Base-by-base conservation (phyloP, 1,284 basidiomycete genomes). In the Cutaneotrichosporon cutaneum region DNA sequence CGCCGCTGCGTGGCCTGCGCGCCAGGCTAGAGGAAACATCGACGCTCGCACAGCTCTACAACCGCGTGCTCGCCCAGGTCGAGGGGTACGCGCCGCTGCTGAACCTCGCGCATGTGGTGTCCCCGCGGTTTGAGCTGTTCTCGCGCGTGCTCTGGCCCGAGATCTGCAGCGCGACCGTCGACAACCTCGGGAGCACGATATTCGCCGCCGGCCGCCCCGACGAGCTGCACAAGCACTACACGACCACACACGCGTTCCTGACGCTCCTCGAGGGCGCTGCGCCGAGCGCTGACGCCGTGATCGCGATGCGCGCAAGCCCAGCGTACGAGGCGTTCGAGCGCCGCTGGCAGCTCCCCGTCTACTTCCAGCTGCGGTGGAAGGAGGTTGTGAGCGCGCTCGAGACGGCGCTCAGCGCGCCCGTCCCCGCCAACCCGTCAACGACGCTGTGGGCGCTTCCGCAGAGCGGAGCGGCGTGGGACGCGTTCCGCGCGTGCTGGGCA, bases 361-460 rank as follows among this genome's bases (percentile, higher is more conserved):
- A 99, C 76, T 98, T 96, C 77, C 95, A 99, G 75, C 82, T 99
- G 67, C 85, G 94, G n/a, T 95, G 94, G 89, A 95, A 97, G 75
- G 94, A 96, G 71, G 90, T 96, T 58, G 87, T 95, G 1, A 80
- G 83, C 0, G 83, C 83, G 51, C 80, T 94, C 16, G 94, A 97
- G 78, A 85, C 87, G 10, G 79, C 81, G 0, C 79, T 95, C 26
- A 74, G 78, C 13, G 55, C 47, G 8, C 45, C 65, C 4, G 33
- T 53, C 10, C 26, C 21, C 42, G 5, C 16, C 47, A 54, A 36
- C 30, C 44, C 58, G 3, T 42, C 59, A 0, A 35, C 51, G 1
- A 36, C 62, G 22, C 44, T 56, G 3, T 56, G 61, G 33, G 33
- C 52, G 2, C 70, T 82, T 54, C 62, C 82, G 10, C 92, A 94